These are phyloP conservation scores for Austroboletus eburneus DNA, from an alignment of 768 basidiomycete species.

Conservation along the genomic window DNA sequence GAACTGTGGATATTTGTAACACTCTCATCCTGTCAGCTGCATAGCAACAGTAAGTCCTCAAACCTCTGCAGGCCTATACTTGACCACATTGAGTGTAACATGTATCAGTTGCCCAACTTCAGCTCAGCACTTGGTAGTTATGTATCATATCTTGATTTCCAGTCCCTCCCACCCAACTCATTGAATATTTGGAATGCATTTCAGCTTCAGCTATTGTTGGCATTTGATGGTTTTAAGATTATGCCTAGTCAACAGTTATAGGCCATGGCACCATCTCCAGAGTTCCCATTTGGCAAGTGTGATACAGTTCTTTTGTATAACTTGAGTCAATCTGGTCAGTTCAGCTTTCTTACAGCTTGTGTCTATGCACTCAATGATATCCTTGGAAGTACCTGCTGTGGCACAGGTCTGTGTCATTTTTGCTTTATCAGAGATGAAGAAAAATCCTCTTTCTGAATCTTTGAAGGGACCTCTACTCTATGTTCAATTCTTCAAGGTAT, in stretches of 20 bases:
- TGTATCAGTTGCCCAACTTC: neutral
- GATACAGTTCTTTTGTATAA: neutral
- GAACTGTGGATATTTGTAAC: too few species aligned
- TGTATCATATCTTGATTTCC: neutral
- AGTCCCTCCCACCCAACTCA: neutral
- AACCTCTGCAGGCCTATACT: too few species aligned
- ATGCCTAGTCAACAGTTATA: constrained; percentile 16
- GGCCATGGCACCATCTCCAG: neutral
- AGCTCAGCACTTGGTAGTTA: neutral
- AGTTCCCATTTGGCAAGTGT: constrained; percentile 2
- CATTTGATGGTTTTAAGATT: neutral
- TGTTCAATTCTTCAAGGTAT: neutral
- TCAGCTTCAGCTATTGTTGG: neutral
- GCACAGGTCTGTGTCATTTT: neutral
- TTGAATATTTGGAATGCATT: neutral
- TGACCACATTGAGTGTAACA: too few species aligned
- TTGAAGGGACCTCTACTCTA: neutral
- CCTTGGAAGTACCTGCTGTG: neutral
- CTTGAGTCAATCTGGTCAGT: neutral
- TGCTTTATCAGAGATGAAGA: neutral
- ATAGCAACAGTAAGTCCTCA: too few species aligned
- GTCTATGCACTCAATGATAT: neutral
- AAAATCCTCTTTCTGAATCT: neutral
- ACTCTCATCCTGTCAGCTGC: too few species aligned
- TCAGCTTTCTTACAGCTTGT: neutral